A percentile compares a stretch with the other conserved stretches of the same genome.
These are phyloP conservation scores for Kondoa subrosea DNA, from an alignment of 768 basidiomycete genomes.

Conservation along the genomic window DNA sequence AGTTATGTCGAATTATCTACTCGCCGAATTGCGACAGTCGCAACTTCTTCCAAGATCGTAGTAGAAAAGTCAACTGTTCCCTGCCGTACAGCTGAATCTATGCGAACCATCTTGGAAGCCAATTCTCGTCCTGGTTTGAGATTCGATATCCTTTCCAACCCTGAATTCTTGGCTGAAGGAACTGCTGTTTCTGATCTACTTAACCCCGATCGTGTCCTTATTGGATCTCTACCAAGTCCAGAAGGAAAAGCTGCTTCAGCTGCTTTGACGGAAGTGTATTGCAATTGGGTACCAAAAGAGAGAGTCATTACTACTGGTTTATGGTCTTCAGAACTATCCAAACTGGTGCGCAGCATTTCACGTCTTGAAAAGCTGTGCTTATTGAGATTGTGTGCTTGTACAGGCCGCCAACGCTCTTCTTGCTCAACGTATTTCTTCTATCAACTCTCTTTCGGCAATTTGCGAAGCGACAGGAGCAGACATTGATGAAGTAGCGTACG, in stretches of 20 bases:
- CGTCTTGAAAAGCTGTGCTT: no score
- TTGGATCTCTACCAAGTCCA: slow-evolving; percentile 78
- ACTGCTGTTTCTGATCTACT: slow-evolving; percentile 84
- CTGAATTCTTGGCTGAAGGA: slow-evolving; percentile 96
- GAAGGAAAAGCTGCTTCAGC: slow-evolving; percentile 69
- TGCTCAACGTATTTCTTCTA: slow-evolving; percentile 92
- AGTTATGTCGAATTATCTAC: slow-evolving; percentile 97
- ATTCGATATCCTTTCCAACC: slow-evolving; percentile 98
- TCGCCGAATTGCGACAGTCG: slow-evolving; percentile 81
- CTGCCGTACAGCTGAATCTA: slow-evolving; percentile 93
- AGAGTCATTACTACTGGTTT: slow-evolving; percentile 83
- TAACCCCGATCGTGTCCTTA: slow-evolving; percentile 82
- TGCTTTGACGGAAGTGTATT: slow-evolving; percentile 63
- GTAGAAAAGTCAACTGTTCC: slow-evolving; percentile 99
- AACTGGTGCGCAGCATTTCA: slow-evolving; percentile 40
- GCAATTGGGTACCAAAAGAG: slow-evolving; percentile 80
- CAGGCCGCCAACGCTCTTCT: slow-evolving; percentile 95
- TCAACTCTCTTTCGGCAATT: slow-evolving; percentile 95
- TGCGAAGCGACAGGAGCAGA: slow-evolving; percentile 98
- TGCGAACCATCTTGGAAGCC: slow-evolving; percentile 97
- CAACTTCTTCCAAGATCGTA: slow-evolving; percentile 84
- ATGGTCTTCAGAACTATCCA: slow-evolving; percentile 96
- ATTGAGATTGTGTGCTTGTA: not conserved
- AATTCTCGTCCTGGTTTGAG: slow-evolving; percentile 80
- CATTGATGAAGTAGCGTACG: slow-evolving; percentile 90